These are phyloP conservation scores for Basidiobolus meristosporus DNA, from an alignment of 371 early-diverging fungal genomes.

Conservation along the genomic window DNA sequence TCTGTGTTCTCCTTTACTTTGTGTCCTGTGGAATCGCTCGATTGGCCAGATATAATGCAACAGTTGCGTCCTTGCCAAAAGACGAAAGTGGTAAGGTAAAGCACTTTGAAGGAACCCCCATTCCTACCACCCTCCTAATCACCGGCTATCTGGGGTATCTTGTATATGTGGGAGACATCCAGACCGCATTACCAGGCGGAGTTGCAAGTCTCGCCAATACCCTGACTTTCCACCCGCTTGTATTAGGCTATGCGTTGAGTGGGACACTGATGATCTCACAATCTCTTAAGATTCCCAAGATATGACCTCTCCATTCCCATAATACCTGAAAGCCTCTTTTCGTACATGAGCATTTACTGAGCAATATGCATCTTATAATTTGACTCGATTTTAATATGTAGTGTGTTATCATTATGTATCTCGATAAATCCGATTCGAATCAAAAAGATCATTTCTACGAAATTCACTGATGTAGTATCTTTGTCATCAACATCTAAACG, in stretches of 20 bases:
- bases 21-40: conserved; percentile 78
- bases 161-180: conserved; percentile 24
- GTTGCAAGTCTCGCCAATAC: conserved; percentile 13
- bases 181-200: conserved; percentile 21
- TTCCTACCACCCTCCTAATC: conserved; percentile 53
- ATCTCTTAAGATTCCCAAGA: conserved; percentile 43
- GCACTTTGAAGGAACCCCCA: conserved; percentile 84
- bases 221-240: conserved; percentile 43
- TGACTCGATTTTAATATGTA: too few relatives aligned
- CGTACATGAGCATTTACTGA: too few relatives aligned
- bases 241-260: conserved; percentile 49
- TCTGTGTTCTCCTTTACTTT: conserved; percentile 59
- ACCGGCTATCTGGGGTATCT: conserved; percentile 55
- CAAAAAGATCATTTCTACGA: too few relatives aligned
- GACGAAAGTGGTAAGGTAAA: conserved; percentile 54
- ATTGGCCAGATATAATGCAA: conserved; percentile 76
- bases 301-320: conserved; percentile 6
- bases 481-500: too few relatives aligned
- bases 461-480: too few relatives aligned
- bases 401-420: too few relatives aligned
- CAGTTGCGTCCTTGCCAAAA: conserved; percentile 57
- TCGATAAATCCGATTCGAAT: too few relatives aligned
- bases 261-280: conserved; percentile 68
- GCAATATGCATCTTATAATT: too few relatives aligned
- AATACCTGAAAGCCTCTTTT: too few relatives aligned